Evolutionary conservation across 1,284 basidiomycete genomes (phyloP).

Genomic region (Irpex sp.): DNA sequence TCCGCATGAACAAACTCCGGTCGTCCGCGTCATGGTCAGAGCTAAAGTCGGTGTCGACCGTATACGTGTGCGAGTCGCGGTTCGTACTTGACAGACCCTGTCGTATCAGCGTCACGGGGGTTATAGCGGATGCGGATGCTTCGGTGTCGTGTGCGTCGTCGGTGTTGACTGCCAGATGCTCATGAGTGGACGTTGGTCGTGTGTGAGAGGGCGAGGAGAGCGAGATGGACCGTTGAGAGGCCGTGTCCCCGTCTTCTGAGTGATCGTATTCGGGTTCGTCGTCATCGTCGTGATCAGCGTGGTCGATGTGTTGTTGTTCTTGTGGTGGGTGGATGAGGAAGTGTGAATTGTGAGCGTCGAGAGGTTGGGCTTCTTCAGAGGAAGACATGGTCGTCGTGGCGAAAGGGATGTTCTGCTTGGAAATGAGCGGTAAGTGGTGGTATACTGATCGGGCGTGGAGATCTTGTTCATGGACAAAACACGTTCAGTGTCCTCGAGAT

Average conservation of each 20-base stretch:
- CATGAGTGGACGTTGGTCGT: conserved; percentile 20
- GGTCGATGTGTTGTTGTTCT: conserved; percentile 19
- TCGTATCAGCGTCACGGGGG: conserved; percentile 23
- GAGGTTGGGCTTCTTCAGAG: not conserved
- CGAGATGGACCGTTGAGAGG: conserved; percentile 74
- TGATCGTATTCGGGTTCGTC: conserved; percentile 23
- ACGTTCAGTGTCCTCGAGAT: too few relatives aligned
- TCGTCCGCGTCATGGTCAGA: conserved; percentile 40
- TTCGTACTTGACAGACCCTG: conserved; percentile 22
- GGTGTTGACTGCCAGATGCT: not conserved
- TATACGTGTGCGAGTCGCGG: conserved; percentile 19
- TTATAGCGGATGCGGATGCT: conserved; percentile 12
- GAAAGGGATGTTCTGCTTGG: not conserved
- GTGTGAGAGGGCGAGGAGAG: conserved; percentile 53
- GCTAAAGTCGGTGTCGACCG: conserved; percentile 48
- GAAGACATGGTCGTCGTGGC: not conserved
- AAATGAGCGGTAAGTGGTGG: too few relatives aligned
- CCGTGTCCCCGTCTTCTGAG: conserved; percentile 61
- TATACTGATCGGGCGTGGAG: too few relatives aligned
- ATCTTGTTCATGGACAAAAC: too few relatives aligned
- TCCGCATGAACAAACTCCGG: conserved; percentile 41
- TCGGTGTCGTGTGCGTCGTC: conserved; percentile 23
- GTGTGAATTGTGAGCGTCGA: conserved; percentile 20
- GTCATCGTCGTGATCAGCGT: conserved; percentile 2
- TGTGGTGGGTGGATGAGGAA: conserved; percentile 23